Evolutionary conservation across 1,139 yeast species (phyloP).

Genomic region (Hanseniaspora sp.): DNA sequence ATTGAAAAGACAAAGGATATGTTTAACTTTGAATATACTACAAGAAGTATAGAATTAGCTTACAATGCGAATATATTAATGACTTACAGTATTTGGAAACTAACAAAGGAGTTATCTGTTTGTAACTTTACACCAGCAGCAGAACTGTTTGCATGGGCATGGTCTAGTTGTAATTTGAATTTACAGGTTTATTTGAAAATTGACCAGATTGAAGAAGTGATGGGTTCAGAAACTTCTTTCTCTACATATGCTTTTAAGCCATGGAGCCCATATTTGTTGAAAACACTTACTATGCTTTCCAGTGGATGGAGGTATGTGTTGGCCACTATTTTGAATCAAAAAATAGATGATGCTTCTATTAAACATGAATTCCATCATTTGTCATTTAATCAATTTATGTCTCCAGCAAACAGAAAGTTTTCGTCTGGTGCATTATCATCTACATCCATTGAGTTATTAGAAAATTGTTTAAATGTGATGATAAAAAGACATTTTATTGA

Average conservation of each 20-base stretch:
- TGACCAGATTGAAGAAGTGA: conserved; percentile 12
- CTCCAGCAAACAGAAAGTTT: conserved; percentile 50
- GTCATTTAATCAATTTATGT: conserved; percentile 44
- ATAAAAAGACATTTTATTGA: conserved; percentile 6
- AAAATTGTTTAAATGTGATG: conserved; percentile 10
- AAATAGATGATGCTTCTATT: conserved; percentile 5
- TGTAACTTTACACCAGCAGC: conserved; percentile 5
- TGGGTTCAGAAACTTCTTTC: background rate
- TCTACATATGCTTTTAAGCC: background rate
- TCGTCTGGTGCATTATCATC: conserved; percentile 43
- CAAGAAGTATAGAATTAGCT: conserved; percentile 5
- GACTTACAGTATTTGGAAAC: conserved; percentile 10
- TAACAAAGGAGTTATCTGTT: conserved; percentile 2
- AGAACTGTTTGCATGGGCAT: conserved; percentile 11
- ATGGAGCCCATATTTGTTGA: conserved; percentile 36
- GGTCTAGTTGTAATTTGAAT: conserved; percentile 14
- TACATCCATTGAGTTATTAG: conserved; percentile 9
- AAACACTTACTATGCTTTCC: conserved; percentile 49
- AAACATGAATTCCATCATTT: conserved; percentile 45
- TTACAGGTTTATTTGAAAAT: conserved; percentile 14
- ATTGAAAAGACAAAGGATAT: conserved; percentile 1
- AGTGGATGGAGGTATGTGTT: conserved; percentile 51
- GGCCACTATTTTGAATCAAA: conserved; percentile 46
- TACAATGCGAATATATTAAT: conserved; percentile 13
- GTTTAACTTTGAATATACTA: background rate